These are phyloP conservation scores for Climacium dendroides DNA, from an alignment of 225 moss, liverwort and hornwort species.

Conservation along the genomic window DNA sequence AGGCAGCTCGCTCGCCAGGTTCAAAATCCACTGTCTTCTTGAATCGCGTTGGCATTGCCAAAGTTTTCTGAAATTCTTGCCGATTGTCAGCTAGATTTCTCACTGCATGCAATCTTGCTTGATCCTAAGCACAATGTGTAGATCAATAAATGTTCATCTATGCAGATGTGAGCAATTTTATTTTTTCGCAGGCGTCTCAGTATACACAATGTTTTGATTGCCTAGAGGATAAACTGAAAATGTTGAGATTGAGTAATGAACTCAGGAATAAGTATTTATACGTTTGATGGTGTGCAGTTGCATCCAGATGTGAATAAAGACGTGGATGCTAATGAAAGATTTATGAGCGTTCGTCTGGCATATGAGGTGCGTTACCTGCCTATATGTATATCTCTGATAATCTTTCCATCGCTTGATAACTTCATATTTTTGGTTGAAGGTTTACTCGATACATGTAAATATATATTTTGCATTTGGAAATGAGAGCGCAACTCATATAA, in stretches of 20 bases:
- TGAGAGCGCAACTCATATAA: neutral
- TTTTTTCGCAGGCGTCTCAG: neutral
- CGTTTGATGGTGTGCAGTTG: slow-evolving; percentile 23
- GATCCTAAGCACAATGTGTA: neutral
- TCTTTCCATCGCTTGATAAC: neutral
- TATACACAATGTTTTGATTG: neutral
- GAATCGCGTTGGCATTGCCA: neutral
- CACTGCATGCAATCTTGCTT: neutral
- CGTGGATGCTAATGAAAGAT: slow-evolving; percentile 33
- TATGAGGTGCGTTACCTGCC: slow-evolving; percentile 27
- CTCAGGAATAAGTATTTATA: neutral
- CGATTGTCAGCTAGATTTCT: neutral
- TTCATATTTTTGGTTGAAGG: neutral
- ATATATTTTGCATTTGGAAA: neutral
- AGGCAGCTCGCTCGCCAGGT: slow-evolving; percentile 58
- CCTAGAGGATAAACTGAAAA: neutral
- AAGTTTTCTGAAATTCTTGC: neutral
- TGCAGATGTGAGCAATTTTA: neutral
- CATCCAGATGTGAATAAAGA: slow-evolving; percentile 65
- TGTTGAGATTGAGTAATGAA: neutral
- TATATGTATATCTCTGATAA: neutral
- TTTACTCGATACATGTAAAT: neutral
- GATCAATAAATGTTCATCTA: neutral
- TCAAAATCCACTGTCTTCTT: neutral
- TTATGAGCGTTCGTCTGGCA: slow-evolving; percentile 48